Evolutionary conservation across 345 rosid species (phyloP).

Genomic region (Laguncularia racemosa): DNA sequence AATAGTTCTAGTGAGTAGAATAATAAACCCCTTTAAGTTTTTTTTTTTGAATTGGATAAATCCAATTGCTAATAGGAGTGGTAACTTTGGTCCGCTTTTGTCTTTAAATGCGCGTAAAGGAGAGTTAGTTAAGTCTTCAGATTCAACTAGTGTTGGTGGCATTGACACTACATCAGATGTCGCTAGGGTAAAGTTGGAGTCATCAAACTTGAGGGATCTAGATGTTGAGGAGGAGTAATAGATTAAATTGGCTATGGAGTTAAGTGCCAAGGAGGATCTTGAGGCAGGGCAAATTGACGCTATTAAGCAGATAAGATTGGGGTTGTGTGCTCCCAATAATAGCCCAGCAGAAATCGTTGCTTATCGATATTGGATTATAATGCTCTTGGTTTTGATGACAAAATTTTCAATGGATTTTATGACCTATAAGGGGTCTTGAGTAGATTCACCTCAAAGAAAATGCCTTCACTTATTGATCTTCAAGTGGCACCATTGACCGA

Average conservation of each 20-base stretch:
- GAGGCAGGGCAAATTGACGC: constrained; percentile 98
- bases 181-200: constrained; percentile 44
- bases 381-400: constrained; percentile 94
- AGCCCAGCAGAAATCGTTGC: constrained; percentile 92
- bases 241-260: constrained; percentile 81
- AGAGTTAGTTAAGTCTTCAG: constrained; percentile 40
- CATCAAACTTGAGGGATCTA: constrained; percentile 54
- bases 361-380: constrained; percentile 89
- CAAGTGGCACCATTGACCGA: constrained; percentile 68
- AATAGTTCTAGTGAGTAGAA: constrained; percentile 33
- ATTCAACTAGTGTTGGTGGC: constrained; percentile 30
- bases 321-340: constrained; percentile 64
- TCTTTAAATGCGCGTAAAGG: constrained; percentile 44
- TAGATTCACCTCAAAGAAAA: constrained; percentile 43
- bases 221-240: constrained; percentile 84
- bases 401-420: constrained; percentile 91
- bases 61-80: constrained; percentile 55
- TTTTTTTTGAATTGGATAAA: constrained; percentile 76
- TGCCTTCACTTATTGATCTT: constrained; percentile 86
- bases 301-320: constrained; percentile 87
- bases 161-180: constrained; percentile 21
- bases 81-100: constrained; percentile 45
- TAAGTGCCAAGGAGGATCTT: constrained; percentile 97
- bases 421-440: constrained; percentile 64
- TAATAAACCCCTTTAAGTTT: constrained; percentile 55